Evolutionary conservation across 2,329 filamentous ascomycete species (phyloP).

Genomic region (Aspergillus piperis): DNA sequence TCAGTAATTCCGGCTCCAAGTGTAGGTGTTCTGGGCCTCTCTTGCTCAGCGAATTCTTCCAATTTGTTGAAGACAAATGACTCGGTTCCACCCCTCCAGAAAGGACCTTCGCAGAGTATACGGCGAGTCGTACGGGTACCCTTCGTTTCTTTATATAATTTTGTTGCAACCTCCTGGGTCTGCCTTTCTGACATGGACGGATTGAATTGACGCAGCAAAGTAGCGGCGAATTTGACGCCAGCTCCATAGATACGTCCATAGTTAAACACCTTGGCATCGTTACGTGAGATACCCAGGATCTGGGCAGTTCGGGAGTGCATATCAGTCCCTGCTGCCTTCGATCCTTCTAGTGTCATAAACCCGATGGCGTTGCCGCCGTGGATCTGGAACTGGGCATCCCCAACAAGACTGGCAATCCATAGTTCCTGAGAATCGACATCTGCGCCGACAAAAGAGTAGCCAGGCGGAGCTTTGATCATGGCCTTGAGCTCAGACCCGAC

Average conservation of each 20-base stretch:
- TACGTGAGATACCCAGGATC: conserved; percentile 90
- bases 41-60: conserved; percentile 96
- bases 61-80: conserved; percentile 98
- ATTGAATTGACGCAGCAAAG: conserved; percentile 90
- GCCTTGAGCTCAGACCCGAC: conserved; percentile 96
- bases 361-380: conserved; percentile 97
- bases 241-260: conserved; percentile 99
- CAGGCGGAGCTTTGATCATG: conserved; percentile 88
- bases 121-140: conserved; percentile 81
- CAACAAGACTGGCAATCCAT: conserved; percentile 95
- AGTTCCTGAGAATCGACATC: conserved; percentile 97
- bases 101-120: conserved; percentile 68
- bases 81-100: conserved; percentile 96
- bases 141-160: conserved; percentile 86
- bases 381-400: conserved; percentile 90
- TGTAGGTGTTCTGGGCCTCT: conserved; percentile 84
- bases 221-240: conserved; percentile 88
- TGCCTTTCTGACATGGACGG: conserved; percentile 76
- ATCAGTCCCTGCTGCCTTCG: conserved; percentile 90
- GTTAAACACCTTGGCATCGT: conserved; percentile 97
- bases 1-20: conserved; percentile 95
- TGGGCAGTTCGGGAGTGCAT: conserved; percentile 89
- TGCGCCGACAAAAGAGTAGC: conserved; percentile 91
- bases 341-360: conserved; percentile 98
- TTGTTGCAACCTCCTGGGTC: conserved; percentile 73